Conservation (phyloP, 805 yeast species). For the Priceomyces fermenticarens region DNA sequence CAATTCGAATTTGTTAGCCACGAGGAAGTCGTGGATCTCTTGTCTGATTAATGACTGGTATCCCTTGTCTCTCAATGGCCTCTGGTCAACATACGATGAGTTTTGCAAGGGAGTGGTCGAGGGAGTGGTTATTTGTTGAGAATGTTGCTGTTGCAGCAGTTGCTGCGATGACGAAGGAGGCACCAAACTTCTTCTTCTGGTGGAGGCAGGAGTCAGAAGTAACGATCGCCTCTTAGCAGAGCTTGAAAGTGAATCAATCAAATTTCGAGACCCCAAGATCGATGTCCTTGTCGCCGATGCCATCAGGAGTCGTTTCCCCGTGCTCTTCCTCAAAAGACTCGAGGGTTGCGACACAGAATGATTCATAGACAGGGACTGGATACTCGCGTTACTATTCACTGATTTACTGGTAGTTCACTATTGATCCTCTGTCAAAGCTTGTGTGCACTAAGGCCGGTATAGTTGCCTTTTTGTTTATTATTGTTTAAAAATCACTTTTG, state of each 20-base stretch:
- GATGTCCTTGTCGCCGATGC: conserved; percentile 19
- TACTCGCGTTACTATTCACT: no score
- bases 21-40: conserved; percentile 64
- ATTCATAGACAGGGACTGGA: conserved; percentile 5
- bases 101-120: conserved; percentile 9
- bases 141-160: conserved; percentile 14
- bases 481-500: no score
- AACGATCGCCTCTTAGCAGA: conserved; percentile 26
- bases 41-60: conserved; percentile 66
- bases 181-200: conserved; percentile 20
- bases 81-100: conserved; percentile 46
- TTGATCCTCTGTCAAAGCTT: no score
- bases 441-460: no score
- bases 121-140: conserved; percentile 6
- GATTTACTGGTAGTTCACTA: no score
- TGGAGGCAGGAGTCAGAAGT: conserved; percentile 33
- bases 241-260: conserved; percentile 11
- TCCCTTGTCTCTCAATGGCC: conserved; percentile 73
- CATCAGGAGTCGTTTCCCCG: conserved; percentile 18
- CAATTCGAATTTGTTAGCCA: conserved; percentile 63
- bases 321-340: conserved; percentile 12
- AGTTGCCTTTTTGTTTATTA: no score
- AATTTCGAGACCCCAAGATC: conserved; percentile 16
- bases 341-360: conserved; percentile 12
- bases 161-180: conserved; percentile 13